Evolutionary conservation across 371 early-diverging fungal genomes (phyloP).

Genomic region (Coemansia sp.): DNA sequence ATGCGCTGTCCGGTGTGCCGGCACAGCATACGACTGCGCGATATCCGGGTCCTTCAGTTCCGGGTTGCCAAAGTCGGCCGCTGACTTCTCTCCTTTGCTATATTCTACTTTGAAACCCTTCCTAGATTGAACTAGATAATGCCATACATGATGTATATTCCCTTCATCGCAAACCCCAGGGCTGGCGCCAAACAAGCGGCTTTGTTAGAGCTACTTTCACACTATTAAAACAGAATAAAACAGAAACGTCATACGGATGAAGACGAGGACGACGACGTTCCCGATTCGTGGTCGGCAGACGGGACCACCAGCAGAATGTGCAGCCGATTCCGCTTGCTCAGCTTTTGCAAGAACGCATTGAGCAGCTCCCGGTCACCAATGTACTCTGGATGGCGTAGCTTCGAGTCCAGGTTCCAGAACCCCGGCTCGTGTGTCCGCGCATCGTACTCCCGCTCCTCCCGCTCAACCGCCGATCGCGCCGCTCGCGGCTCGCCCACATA

Average conservation of each 20-base stretch:
- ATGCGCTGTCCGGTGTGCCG: slow-evolving; percentile 44
- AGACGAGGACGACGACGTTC: neutral
- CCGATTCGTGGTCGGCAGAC: neutral
- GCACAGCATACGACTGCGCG: slow-evolving; percentile 29
- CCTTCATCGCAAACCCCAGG: too few relatives aligned
- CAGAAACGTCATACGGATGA: neutral
- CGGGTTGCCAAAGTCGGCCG: slow-evolving; percentile 27
- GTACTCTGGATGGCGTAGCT: slow-evolving; percentile 28
- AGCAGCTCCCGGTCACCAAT: slow-evolving; percentile 27
- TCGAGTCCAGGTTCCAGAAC: slow-evolving; percentile 47
- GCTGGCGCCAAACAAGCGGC: neutral
- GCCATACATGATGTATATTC: too few relatives aligned
- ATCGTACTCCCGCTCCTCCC: slow-evolving; percentile 28
- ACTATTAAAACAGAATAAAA: too few relatives aligned
- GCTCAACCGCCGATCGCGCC: slow-evolving; percentile 12
- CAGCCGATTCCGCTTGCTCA: slow-evolving; percentile 32
- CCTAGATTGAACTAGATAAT: too few relatives aligned
- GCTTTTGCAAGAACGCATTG: slow-evolving; percentile 18
- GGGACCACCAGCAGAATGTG: slow-evolving; percentile 40
- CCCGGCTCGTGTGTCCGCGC: slow-evolving; percentile 21
- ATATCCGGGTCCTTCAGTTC: slow-evolving; percentile 44
- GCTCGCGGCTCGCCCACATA: slow-evolving; percentile 39
- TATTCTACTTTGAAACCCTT: neutral
- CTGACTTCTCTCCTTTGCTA: neutral
- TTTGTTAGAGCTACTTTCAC: neutral